A percentile compares a stretch with the other conserved stretches of the same genome.
Evolutionary conservation across 352 stramenopile genomes (phyloP).

Genomic region (Pythium brassicae): DNA sequence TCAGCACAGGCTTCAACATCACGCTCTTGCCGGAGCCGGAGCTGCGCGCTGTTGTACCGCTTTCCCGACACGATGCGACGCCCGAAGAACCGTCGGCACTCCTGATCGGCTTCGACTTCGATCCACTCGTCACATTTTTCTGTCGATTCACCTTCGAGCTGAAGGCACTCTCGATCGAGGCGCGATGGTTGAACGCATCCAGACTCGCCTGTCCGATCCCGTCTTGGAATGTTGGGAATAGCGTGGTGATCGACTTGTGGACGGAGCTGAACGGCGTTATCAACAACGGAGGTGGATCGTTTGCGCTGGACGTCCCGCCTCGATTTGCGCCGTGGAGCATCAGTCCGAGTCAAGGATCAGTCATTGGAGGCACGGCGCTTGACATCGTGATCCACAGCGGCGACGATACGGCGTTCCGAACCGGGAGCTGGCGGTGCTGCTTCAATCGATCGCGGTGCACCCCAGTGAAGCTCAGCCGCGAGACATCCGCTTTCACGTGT

Average conservation of each 20-base stretch:
- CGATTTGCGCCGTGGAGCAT: slow-evolving; percentile 18
- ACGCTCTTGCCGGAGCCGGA: slow-evolving; percentile 26
- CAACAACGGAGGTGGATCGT: neutral
- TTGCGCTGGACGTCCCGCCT: slow-evolving; percentile 3
- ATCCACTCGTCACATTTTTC: slow-evolving; percentile 17
- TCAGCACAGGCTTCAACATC: slow-evolving; percentile 34
- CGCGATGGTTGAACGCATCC: slow-evolving; percentile 30
- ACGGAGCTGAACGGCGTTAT: slow-evolving; percentile 14
- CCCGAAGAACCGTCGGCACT: slow-evolving; percentile 8
- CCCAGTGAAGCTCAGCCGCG: slow-evolving; percentile 3
- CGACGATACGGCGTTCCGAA: neutral
- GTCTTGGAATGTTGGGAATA: slow-evolving; percentile 13
- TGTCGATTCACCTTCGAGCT: slow-evolving; percentile 33
- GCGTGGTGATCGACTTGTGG: slow-evolving; percentile 26
- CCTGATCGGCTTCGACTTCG: slow-evolving; percentile 40
- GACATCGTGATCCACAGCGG: neutral
- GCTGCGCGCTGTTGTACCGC: slow-evolving; percentile 11
- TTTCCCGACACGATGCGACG: neutral
- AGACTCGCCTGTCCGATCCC: slow-evolving; percentile 25
- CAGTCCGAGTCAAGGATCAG: slow-evolving; percentile 16
- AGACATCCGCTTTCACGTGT: slow-evolving; percentile 10
- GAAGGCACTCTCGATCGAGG: slow-evolving; percentile 18
- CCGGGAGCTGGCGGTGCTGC: slow-evolving; percentile 29
- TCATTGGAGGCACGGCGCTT: slow-evolving; percentile 10
- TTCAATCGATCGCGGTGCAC: slow-evolving; percentile 26